Percentiles rank a stretch among this genome's conserved stretches.
Evolutionary conservation across 2,329 filamentous ascomycete species (phyloP).

Genomic region (Trichoderma sp.): DNA sequence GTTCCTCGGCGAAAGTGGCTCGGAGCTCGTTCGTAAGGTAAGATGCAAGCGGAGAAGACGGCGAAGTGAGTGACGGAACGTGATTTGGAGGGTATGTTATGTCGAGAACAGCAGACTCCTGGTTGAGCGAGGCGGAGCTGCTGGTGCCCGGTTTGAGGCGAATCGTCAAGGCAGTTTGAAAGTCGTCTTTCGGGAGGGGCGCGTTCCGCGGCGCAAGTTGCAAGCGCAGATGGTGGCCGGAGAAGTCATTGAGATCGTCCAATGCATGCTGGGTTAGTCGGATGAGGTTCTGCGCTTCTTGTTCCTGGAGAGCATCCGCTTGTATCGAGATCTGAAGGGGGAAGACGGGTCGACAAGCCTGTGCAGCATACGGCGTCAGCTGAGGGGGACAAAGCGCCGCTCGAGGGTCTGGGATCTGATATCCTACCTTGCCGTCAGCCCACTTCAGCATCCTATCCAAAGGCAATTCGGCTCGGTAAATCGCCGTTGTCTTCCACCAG

Average conservation of each 20-base stretch:
- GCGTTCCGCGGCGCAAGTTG: conserved; percentile 34
- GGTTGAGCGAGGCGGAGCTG: conserved; percentile 61
- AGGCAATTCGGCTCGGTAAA: conserved; percentile 82
- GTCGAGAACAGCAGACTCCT: conserved; percentile 68
- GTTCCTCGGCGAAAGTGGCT: conserved; percentile 80
- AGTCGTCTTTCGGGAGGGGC: conserved; percentile 15
- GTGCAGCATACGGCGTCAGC: background rate
- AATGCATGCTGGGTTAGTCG: conserved; percentile 81
- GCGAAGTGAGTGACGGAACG: conserved; percentile 62
- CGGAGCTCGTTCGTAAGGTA: conserved; percentile 78
- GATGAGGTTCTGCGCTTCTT: conserved; percentile 70
- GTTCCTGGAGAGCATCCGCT: conserved; percentile 59
- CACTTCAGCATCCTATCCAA: conserved; percentile 83
- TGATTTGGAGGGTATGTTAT: conserved; percentile 72
- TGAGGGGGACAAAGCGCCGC: background rate
- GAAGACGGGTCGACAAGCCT: conserved; percentile 87
- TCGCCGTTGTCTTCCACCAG: conserved; percentile 94
- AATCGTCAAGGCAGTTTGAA: conserved; percentile 63
- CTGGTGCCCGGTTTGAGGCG: conserved; percentile 63
- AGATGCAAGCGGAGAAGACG: conserved; percentile 68
- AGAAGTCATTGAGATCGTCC: conserved; percentile 82
- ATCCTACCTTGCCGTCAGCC: conserved; percentile 78
- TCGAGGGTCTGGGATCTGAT: background rate
- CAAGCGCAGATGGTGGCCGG: conserved; percentile 72
- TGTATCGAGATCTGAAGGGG: conserved; percentile 79